Base-by-base conservation (phyloP, 2,329 filamentous ascomycete species). In the Calonectria leucothoes region DNA sequence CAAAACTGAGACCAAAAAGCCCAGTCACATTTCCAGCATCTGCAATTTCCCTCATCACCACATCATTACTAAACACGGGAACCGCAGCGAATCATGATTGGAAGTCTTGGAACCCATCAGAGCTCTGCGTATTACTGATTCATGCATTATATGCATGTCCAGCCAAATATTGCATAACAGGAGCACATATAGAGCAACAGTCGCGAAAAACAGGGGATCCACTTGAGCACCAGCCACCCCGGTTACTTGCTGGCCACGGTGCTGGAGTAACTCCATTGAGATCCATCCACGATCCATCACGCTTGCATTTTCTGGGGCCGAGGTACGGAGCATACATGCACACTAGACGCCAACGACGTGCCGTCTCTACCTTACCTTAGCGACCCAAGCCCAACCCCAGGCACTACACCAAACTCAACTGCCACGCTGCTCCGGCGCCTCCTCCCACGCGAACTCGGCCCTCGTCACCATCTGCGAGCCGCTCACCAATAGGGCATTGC, bases 231-330 rank as follows among this genome's bases (percentile, higher is more conserved):
- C 55, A 61, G 33, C 55, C 55, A 61, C 55, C 55, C 55, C 55
- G 33, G 55, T 61, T 61, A 25, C 49, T 42, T 33, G 31, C 48
- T 61, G 39, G 27, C 55, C 55, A 61, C 55, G 27, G 68, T 23
- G 37, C 55, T 49, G 39, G 39, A 61, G 42, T 48, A 27, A 71
- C 55, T 71, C 57, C 70, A 63, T 71, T 69, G 48, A 67, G 55
- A 71, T 65, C 70, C 70, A 57, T 69, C 55, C 70, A 69, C 65
- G 70, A 72, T 72, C 70, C 65, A 72, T 69, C 59, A 69, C 65
- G 55, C 57, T 33, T 69, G 70, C 55, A 72, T 72, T 72, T 69
- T 69, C 66, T 68, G 70, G 70, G 70, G 70, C 70, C 70, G 70
- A 72, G 70, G 70, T 65, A 65, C 66, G 65, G 55, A 57, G 42